Evolutionary conservation across 352 stramenopile genomes (phyloP).

Genomic region (Thraustotheca clavata): DNA sequence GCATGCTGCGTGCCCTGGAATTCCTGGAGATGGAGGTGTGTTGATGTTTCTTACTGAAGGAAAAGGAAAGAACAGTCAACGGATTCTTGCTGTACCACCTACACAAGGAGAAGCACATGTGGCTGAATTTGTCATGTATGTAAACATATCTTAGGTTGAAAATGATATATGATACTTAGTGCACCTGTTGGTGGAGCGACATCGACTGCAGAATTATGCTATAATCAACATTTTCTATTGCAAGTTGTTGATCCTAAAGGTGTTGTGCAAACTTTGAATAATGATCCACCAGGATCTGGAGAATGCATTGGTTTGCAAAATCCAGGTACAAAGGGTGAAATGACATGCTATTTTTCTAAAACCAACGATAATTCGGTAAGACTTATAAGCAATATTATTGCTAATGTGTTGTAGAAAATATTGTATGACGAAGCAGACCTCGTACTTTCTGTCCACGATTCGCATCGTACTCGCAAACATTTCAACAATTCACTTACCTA

Average conservation of each 20-base stretch:
- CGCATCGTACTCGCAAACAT: constrained; percentile 17
- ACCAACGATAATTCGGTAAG: constrained; percentile 4
- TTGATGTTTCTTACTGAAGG: background rate
- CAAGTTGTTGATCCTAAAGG: background rate
- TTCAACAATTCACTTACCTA: constrained; percentile 18
- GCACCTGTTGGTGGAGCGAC: background rate
- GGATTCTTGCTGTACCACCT: background rate
- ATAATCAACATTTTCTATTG: constrained; percentile 13
- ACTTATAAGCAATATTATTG: background rate
- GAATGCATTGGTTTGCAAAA: constrained; percentile 12
- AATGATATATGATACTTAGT: background rate
- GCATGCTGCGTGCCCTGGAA: background rate
- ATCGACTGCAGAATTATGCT: background rate
- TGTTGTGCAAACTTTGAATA: constrained; percentile 5
- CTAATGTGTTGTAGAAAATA: background rate
- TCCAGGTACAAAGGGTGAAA: constrained; percentile 12
- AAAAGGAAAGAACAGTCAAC: background rate
- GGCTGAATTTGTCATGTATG: constrained; percentile 17
- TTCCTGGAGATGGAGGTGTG: background rate
- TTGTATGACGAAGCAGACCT: constrained; percentile 15
- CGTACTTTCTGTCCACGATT: constrained; percentile 11
- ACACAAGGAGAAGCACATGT: background rate
- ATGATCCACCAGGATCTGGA: constrained; percentile 1
- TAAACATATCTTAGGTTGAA: background rate
- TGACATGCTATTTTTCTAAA: constrained; percentile 17